A percentile compares a stretch with the other conserved stretches of the same genome.
These are phyloP conservation scores for Deinandra increscens DNA, from an alignment of 129 eudicot species.

Conservation along the genomic window DNA sequence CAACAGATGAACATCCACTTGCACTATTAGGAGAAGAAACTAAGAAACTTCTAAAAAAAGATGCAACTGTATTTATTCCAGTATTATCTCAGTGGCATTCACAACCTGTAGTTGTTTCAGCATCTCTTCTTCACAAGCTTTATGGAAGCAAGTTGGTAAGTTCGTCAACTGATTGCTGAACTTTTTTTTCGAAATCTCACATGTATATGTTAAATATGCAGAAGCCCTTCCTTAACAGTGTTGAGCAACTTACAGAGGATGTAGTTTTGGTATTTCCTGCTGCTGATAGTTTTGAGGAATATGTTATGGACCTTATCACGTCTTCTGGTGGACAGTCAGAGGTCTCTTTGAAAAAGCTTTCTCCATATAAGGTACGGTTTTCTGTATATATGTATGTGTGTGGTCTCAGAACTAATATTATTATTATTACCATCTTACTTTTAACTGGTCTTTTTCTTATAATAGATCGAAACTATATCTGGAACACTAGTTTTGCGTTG, in stretches of 20 bases:
- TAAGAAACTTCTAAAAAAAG: slow-evolving; percentile 62
- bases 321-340: slow-evolving; percentile 74
- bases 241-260: slow-evolving; percentile 96
- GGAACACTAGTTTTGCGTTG: slow-evolving; percentile 96
- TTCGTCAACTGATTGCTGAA: slow-evolving; percentile 21
- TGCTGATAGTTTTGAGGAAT: slow-evolving; percentile 89
- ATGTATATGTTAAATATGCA: slow-evolving; percentile 33
- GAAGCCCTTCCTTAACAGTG: slow-evolving; percentile 88
- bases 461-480: slow-evolving; percentile 82
- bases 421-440: neutral
- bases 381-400: slow-evolving; percentile 6
- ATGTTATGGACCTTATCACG: slow-evolving; percentile 53
- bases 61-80: slow-evolving; percentile 66
- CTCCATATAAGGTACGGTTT: slow-evolving; percentile 65
- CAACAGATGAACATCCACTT: slow-evolving; percentile 81
- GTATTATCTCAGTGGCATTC: slow-evolving; percentile 80
- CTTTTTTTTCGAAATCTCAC: slow-evolving; percentile 5
- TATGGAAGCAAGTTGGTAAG: slow-evolving; percentile 92
- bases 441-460: slow-evolving; percentile 13
- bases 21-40: slow-evolving; percentile 83
- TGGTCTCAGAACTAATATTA: neutral
- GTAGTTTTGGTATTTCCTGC: slow-evolving; percentile 91
- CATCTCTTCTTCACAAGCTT: slow-evolving; percentile 90
- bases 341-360: slow-evolving; percentile 54
- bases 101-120: slow-evolving; percentile 74